Evolutionary conservation across 2,329 filamentous ascomycete genomes (phyloP).

Genomic region (Metarhizium sp.): DNA sequence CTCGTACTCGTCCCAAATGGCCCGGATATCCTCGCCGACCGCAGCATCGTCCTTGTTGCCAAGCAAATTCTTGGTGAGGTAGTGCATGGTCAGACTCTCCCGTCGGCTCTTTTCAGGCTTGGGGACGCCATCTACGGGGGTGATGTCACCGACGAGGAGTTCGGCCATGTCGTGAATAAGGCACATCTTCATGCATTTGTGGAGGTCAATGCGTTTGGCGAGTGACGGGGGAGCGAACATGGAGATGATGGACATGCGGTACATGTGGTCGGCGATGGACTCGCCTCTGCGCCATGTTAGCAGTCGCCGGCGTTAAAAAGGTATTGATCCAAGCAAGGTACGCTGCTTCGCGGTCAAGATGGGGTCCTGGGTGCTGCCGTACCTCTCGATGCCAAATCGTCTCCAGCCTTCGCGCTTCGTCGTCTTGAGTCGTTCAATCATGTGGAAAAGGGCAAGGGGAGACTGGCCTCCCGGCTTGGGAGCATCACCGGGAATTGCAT

Average conservation of each 20-base stretch:
- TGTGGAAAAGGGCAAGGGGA: constrained; percentile 86
- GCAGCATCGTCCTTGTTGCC: constrained; percentile 63
- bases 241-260: constrained; percentile 94
- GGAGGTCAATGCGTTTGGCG: constrained; percentile 61
- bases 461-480: constrained; percentile 54
- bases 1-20: constrained; percentile 93
- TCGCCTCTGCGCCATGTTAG: constrained; percentile 50
- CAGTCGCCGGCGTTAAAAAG: not conserved
- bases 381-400: constrained; percentile 67
- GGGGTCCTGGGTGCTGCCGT: constrained; percentile 6
- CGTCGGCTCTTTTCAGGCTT: constrained; percentile 86
- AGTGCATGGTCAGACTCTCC: constrained; percentile 87
- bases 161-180: constrained; percentile 98
- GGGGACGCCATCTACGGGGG: constrained; percentile 74
- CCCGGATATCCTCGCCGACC: constrained; percentile 61
- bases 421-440: constrained; percentile 89
- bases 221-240: constrained; percentile 79
- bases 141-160: constrained; percentile 90
- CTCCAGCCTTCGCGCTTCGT: constrained; percentile 95
- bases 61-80: constrained; percentile 64
- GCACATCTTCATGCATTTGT: constrained; percentile 88
- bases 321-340: too few species aligned
- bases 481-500: constrained; percentile 46
- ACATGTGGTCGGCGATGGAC: constrained; percentile 98
- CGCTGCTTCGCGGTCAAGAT: too few species aligned